Conservation (phyloP, 331 rosid species). For the Quercus lobata region DNA sequence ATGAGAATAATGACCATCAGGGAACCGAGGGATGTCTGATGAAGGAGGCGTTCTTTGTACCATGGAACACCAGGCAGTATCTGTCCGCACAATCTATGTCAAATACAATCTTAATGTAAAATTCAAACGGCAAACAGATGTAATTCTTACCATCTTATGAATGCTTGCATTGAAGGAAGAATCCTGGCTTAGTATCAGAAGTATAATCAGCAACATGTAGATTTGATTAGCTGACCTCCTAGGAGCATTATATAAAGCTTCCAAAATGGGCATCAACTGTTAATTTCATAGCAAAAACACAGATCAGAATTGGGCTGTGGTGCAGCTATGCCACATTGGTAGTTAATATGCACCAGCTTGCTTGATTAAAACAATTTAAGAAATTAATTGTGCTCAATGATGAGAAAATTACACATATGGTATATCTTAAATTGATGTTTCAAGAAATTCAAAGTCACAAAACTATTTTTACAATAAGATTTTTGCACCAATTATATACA, state of each 20-base stretch:
- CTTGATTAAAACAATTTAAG: slow-evolving; percentile 7
- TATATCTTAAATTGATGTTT: slow-evolving; percentile 9
- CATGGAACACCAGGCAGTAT: slow-evolving; percentile 82
- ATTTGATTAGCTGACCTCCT: slow-evolving; percentile 88
- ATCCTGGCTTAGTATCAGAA: slow-evolving; percentile 97
- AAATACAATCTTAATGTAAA: slow-evolving; percentile 21
- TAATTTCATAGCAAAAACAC: slow-evolving; percentile 31
- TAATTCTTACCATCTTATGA: slow-evolving; percentile 78
- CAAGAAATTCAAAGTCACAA: slow-evolving; percentile 7
- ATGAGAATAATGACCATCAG: slow-evolving; percentile 89
- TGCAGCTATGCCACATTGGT: not conserved
- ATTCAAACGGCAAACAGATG: slow-evolving; percentile 8
- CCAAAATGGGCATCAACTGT: slow-evolving; percentile 97
- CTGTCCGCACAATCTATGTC: slow-evolving; percentile 43
- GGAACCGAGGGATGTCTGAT: slow-evolving; percentile 95
- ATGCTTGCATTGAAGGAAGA: slow-evolving; percentile 95
- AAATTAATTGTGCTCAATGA: not conserved
- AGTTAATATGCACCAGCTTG: slow-evolving; percentile 4
- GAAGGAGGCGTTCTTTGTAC: slow-evolving; percentile 98
- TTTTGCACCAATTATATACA: slow-evolving; percentile 7
- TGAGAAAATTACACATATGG: slow-evolving; percentile 7
- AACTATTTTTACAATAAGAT: not conserved
- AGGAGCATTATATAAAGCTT: slow-evolving; percentile 87
- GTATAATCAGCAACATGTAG: slow-evolving; percentile 91
- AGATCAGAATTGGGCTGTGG: slow-evolving; percentile 9